phyloP scores from a whole-genome alignment of 768 basidiomycete species.

The Tricholoma sp. region DNA sequence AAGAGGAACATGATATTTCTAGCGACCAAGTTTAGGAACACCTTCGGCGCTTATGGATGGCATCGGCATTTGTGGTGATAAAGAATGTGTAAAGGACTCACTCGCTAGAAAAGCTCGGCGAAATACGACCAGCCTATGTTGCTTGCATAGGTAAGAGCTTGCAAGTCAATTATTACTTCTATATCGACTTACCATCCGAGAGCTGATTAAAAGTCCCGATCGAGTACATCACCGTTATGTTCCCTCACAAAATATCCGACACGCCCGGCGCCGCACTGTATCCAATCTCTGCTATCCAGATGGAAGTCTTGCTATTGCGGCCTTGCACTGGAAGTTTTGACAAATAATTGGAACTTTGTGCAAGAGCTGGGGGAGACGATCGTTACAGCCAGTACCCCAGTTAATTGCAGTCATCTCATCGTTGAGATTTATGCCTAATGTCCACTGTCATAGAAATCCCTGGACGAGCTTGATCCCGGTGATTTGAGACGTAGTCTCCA shows the following conservation, averaged over 20 bases:
- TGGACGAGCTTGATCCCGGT: too few species aligned
- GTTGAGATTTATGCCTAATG: too few species aligned
- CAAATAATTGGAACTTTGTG: slow-evolving; percentile 31
- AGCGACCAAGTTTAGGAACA: slow-evolving; percentile 44
- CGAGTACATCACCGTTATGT: slow-evolving; percentile 7
- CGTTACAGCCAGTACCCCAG: too few species aligned
- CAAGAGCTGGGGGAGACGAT: slow-evolving; percentile 32
- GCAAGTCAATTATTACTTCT: neutral
- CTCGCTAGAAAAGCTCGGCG: slow-evolving; percentile 37
- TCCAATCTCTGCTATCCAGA: slow-evolving; percentile 38
- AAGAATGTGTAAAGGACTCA: slow-evolving; percentile 35
- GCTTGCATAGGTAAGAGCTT: slow-evolving; percentile 27
- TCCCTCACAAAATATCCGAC: slow-evolving; percentile 34
- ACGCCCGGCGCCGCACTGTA: slow-evolving; percentile 43
- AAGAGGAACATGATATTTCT: slow-evolving; percentile 53
- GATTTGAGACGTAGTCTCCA: too few species aligned
- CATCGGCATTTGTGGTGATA: slow-evolving; percentile 19
- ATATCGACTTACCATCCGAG: neutral
- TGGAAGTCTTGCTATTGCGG: slow-evolving; percentile 40
- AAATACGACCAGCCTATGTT: slow-evolving; percentile 40
- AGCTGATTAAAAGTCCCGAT: slow-evolving; percentile 23
- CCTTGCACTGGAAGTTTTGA: slow-evolving; percentile 41
- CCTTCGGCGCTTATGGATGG: slow-evolving; percentile 5
- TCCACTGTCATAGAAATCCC: too few species aligned
- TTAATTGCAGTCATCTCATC: too few species aligned